Evolutionary conservation across 1,284 basidiomycete genomes (phyloP).

Genomic region (Pseudomicrostroma phylloplanum): DNA sequence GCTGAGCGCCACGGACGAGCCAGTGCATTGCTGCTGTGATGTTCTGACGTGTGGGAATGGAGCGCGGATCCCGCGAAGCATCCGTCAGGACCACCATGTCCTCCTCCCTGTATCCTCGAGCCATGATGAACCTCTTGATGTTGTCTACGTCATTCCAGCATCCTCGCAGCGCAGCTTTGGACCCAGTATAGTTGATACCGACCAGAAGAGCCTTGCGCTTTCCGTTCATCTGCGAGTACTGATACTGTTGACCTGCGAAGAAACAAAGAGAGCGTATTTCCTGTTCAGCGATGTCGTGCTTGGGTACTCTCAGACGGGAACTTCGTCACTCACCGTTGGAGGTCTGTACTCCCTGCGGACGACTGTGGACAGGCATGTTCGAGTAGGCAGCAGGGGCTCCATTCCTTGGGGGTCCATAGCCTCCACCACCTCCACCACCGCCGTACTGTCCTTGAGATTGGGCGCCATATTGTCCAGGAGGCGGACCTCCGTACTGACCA

Average conservation of each 20-base stretch:
- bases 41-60: slow-evolving; percentile 48
- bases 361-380: slow-evolving; percentile 23
- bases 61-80: slow-evolving; percentile 34
- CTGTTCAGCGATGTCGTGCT: background rate
- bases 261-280: background rate
- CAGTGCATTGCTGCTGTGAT: slow-evolving; percentile 50
- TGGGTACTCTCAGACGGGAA: slow-evolving; percentile 19
- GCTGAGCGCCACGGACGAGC: slow-evolving; percentile 42
- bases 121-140: slow-evolving; percentile 43
- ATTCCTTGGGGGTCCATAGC: slow-evolving; percentile 18
- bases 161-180: slow-evolving; percentile 39
- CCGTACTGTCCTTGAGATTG: slow-evolving; percentile 17
- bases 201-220: slow-evolving; percentile 50
- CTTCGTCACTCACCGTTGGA: background rate
- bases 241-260: slow-evolving; percentile 20
- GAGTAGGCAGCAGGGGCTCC: slow-evolving; percentile 42
- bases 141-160: slow-evolving; percentile 51
- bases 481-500: slow-evolving; percentile 18
- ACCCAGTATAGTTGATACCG: slow-evolving; percentile 48
- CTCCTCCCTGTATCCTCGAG: slow-evolving; percentile 35
- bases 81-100: slow-evolving; percentile 51
- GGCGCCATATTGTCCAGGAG: slow-evolving; percentile 12
- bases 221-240: slow-evolving; percentile 47
- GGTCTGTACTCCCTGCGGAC: slow-evolving; percentile 38
- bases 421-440: slow-evolving; percentile 26